These are phyloP conservation scores for Penicillium sp. DNA, from an alignment of 2,329 filamentous ascomycete species.

Conservation along the genomic window DNA sequence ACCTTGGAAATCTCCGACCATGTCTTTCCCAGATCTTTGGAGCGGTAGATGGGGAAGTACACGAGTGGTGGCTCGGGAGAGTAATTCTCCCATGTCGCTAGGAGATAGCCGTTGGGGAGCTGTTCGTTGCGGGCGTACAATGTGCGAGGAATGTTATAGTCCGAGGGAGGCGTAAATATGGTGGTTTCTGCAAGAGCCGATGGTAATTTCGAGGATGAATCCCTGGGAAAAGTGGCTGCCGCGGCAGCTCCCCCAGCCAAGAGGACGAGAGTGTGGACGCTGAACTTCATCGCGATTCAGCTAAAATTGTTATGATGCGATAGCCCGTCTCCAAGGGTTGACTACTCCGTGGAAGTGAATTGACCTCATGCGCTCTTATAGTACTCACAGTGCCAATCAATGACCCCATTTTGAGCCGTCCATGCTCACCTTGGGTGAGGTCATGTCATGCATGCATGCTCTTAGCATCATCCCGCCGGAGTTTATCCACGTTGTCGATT, in stretches of 20 bases:
- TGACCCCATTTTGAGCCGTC: no score
- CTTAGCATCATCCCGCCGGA: constrained; percentile 17
- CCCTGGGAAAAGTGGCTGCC: constrained; percentile 6
- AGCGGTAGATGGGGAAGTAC: constrained; percentile 48
- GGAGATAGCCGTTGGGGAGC: constrained; percentile 42
- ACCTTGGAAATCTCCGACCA: constrained; percentile 61
- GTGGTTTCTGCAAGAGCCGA: constrained; percentile 26
- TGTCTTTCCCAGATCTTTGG: constrained; percentile 50
- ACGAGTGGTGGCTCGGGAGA: constrained; percentile 50
- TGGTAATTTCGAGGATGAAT: constrained; percentile 14
- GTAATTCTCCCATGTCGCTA: constrained; percentile 53
- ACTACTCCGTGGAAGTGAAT: not conserved
- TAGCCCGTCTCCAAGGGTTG: not conserved
- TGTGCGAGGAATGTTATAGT: constrained; percentile 44
- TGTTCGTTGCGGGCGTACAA: constrained; percentile 48
- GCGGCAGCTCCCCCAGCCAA: constrained; percentile 9
- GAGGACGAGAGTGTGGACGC: constrained; percentile 3
- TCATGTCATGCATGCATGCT: not conserved
- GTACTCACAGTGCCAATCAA: no score
- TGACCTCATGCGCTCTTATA: no score
- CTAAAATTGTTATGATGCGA: not conserved
- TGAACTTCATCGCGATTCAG: constrained; percentile 11
- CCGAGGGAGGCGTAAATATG: constrained; percentile 41
- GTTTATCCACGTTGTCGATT: constrained; percentile 16
- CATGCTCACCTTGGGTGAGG: no score